phyloP scores from a whole-genome alignment of 129 eudicot genomes.

The Calendula officinalis region DNA sequence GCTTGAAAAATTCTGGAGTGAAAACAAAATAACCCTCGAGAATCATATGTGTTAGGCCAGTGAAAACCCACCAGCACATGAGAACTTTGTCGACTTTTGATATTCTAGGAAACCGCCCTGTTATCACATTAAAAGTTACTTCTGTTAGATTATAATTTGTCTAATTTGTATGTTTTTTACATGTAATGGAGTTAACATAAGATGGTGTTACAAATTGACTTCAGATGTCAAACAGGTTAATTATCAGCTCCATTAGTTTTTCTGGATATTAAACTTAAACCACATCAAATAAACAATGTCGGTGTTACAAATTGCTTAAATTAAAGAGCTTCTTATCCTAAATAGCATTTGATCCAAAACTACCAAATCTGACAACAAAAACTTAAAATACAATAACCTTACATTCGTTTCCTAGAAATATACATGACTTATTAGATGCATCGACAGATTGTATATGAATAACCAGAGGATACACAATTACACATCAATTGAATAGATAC shows the following conservation, averaged over 20 bases:
- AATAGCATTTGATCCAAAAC: background rate
- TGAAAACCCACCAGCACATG: conserved; percentile 97
- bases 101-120: conserved; percentile 60
- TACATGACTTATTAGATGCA: conserved; percentile 1
- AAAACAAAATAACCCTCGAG: conserved; percentile 91
- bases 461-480: background rate
- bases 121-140: conserved; percentile 16
- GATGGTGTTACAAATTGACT: background rate
- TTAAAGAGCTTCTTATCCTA: background rate
- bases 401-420: background rate
- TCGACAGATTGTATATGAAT: background rate
- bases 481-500: background rate
- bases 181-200: background rate
- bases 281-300: background rate
- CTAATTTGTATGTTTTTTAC: background rate
- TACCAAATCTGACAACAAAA: background rate
- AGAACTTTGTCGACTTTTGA: conserved; percentile 61
- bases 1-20: conserved; percentile 71
- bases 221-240: background rate
- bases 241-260: background rate
- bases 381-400: background rate
- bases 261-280: conserved; percentile 4
- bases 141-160: background rate
- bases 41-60: conserved; percentile 80
- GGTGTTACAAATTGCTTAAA: background rate